phyloP scores from a whole-genome alignment of 495 filamentous ascomycete species.

The Acidiella bohemica region DNA sequence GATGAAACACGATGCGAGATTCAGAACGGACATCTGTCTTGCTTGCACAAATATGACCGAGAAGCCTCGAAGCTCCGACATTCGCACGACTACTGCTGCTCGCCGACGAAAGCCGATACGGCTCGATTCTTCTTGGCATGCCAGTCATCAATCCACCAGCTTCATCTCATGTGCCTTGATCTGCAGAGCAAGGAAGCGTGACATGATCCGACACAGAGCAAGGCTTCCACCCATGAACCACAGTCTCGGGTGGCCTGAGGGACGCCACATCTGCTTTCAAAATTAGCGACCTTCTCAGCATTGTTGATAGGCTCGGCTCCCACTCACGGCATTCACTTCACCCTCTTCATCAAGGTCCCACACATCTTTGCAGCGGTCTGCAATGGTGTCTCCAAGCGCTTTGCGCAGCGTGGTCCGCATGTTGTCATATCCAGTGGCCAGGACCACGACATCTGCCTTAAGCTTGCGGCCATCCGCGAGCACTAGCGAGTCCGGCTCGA shows the following conservation, averaged over 20 bases:
- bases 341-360: constrained; percentile 74
- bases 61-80: no score
- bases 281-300: constrained; percentile 3
- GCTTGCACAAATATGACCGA: no score
- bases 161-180: constrained; percentile 50
- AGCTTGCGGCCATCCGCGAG: constrained; percentile 28
- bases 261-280: constrained; percentile 33
- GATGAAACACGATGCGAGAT: no score
- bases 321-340: constrained; percentile 38
- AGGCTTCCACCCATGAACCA: constrained; percentile 81
- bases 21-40: no score
- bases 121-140: no score
- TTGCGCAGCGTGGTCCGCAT: constrained; percentile 50
- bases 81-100: no score
- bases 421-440: constrained; percentile 24
- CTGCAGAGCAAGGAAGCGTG: constrained; percentile 58
- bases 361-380: constrained; percentile 49
- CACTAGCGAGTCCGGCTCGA: constrained; percentile 45
- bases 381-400: constrained; percentile 60
- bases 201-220: constrained; percentile 59
- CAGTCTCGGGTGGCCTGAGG: constrained; percentile 57
- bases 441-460: constrained; percentile 1
- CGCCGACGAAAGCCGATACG: no score
- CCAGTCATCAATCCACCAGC: no score
- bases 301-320: background rate